Base-by-base conservation (phyloP, 208 protist genomes). In the Leishmania major region DNA sequence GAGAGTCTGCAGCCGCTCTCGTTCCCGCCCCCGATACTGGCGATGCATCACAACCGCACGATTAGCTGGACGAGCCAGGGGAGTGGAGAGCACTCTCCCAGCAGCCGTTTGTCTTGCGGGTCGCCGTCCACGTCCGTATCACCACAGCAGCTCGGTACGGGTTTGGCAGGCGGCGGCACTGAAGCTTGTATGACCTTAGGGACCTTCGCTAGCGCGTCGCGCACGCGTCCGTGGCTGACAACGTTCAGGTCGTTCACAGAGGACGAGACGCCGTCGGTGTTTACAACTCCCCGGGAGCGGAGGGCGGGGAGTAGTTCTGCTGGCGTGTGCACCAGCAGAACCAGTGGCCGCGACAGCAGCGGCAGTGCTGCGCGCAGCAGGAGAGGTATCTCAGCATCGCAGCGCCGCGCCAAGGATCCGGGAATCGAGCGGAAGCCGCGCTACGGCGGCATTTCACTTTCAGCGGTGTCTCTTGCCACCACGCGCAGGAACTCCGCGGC, bases 201-300 rank as follows among this genome's bases (percentile, higher is more conserved):
- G 43, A 47, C 69, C 25, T 22, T 72, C 0, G 47, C 64, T n/a
- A 81, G 76, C 59, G 75, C 62, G 0, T 43, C 76, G 5, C 82
- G 74, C 62, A 60, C 77, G 60, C 73, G 74, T 4, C 82, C 82
- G 28, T 69, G 73, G 31, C 73, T 86, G 51, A 76, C 78, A 11
- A 80, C 82, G 51, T 86, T 86, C 78, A 55, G 55, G 31, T 66
- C 82, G n/a, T 67, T 82, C 45, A 31, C 77, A 35, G 82, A 86
- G 19, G 82, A 86, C 40, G 72, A 73, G 43, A 25, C 78, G 45
- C 28, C 60, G 75, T 75, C 82, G 5, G 51, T 75, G 0, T 43
- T 28, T 37, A 62, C 82, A 22, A 86, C 82, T 1, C 77, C 82
- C 10, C 82, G 72, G 2, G 82, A 78, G 75, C 17, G 19, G 75